Percentiles rank a stretch among this genome's conserved stretches.
phyloP scores from a whole-genome alignment of 2,329 filamentous ascomycete species.

The Berkeleyomyces rouxiae region DNA sequence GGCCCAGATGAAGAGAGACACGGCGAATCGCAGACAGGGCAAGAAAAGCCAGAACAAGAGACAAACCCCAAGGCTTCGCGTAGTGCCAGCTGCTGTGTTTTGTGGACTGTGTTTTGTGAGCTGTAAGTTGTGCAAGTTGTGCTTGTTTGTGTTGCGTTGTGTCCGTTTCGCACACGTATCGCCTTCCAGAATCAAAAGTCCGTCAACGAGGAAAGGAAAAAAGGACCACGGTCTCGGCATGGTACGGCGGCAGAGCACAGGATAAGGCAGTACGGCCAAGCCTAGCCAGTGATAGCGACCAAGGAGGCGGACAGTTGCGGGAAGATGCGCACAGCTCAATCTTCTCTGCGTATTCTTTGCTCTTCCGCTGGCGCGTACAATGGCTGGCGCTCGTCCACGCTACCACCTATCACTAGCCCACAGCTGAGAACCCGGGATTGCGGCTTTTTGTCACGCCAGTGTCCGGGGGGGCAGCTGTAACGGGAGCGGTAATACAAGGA shows the following conservation, averaged over 20 bases:
- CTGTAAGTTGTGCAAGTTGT: not conserved
- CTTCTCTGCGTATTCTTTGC: not conserved
- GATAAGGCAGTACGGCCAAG: not conserved
- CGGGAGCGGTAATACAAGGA: too few relatives aligned
- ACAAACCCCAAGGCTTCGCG: not conserved
- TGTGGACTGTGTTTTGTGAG: not conserved
- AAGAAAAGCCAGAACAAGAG: not conserved
- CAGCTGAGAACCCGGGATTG: too few relatives aligned
- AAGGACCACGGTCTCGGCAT: not conserved
- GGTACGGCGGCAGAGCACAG: not conserved
- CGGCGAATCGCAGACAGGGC: not conserved
- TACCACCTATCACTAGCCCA: too few relatives aligned
- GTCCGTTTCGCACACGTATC: not conserved
- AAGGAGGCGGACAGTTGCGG: not conserved
- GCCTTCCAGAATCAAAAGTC: not conserved
- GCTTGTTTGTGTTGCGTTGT: not conserved
- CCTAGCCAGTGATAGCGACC: too few relatives aligned
- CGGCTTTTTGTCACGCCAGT: too few relatives aligned
- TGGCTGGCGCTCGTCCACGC: too few relatives aligned
- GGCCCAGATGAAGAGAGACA: not conserved
- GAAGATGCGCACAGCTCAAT: not conserved
- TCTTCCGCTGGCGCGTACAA: not conserved
- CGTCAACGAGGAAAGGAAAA: not conserved
- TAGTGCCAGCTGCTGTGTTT: not conserved
- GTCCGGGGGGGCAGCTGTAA: too few relatives aligned